These are phyloP conservation scores for Dissophora globulifera DNA, from an alignment of 192 early-diverging fungal genomes.

Conservation along the genomic window DNA sequence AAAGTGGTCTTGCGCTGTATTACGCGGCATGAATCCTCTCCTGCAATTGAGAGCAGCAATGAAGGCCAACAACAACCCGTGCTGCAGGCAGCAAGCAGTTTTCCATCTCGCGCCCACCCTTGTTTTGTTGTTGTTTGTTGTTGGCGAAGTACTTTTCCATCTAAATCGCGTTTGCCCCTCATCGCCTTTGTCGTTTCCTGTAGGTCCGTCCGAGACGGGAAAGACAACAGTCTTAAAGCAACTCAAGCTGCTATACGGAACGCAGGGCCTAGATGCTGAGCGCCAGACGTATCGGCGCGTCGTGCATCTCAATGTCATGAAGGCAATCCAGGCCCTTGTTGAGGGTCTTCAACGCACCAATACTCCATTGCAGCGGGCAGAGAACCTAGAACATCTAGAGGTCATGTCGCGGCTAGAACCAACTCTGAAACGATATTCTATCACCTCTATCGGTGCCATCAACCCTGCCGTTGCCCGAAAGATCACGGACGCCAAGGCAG, in stretches of 20 bases:
- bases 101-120: too few relatives aligned
- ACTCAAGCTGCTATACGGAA: slow-evolving; percentile 49
- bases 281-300: slow-evolving; percentile 53
- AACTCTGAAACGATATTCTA: slow-evolving; percentile 51
- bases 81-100: too few relatives aligned
- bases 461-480: slow-evolving; percentile 41
- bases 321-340: slow-evolving; percentile 53
- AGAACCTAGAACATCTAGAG: slow-evolving; percentile 47
- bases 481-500: slow-evolving; percentile 53
- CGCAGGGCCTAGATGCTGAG: slow-evolving; percentile 51
- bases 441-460: slow-evolving; percentile 16
- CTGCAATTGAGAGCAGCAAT: too few relatives aligned
- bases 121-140: too few relatives aligned
- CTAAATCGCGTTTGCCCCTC: not conserved
- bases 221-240: slow-evolving; percentile 67
- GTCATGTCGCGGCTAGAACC: slow-evolving; percentile 30
- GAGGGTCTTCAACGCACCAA: slow-evolving; percentile 33
- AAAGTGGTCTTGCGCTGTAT: too few relatives aligned
- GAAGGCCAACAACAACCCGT: too few relatives aligned
- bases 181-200: not conserved
- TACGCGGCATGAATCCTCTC: too few relatives aligned
- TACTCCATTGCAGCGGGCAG: slow-evolving; percentile 33
- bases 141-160: too few relatives aligned
- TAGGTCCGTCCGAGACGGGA: slow-evolving; percentile 72
- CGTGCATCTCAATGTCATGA: slow-evolving; percentile 57